Base-by-base conservation (phyloP, 2,329 filamentous ascomycete genomes). In the Xylariaceae sp. region DNA sequence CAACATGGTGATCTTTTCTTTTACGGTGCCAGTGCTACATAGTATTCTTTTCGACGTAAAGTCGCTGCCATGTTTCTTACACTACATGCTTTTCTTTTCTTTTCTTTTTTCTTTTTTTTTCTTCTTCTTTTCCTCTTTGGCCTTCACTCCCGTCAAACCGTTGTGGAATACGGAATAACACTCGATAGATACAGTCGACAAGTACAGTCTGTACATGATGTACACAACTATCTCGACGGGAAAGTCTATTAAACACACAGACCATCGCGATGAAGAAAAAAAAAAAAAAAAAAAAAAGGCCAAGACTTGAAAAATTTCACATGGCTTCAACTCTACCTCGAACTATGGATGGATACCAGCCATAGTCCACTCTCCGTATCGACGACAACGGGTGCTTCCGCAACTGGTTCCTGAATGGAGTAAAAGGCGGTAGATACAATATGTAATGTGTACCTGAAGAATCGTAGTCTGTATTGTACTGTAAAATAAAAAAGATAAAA, bases 381-480 rank as follows among this genome's bases (percentile, higher is more conserved):
- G 19, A 34, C 29, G 32, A 41, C 29, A 29, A 42, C 53, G 37
- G 43, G 43, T 41, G 43, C 47, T 35, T 50, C 53, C 43, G 49
- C 42, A n/a, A 49, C 43, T 47, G 31, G 53, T 43, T 40, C 31
- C 27, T 40, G 37, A 35, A 47, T 12, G 12, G 45, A 42, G n/a
- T n/a, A 4, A 47, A 48, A 11, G 9, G 35, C 27, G 11, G 27
- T 30, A 30, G 31, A 30, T 9, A 7, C 35, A 39, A 12, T 29
- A 7, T 44, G 39, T 34, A 3, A 34, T 34, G 32, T 34, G 32
- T 5, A 34, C 8, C 6, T 0, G 32, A 8, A 34, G 32, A 19
- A 19, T 19, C 32, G 5, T 34, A 34, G 32, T 34, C 32, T 8
- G 32, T 34, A 34, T 8, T 19, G 19, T 19, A 19, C 19, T 19